phyloP scores from a whole-genome alignment of 2,329 filamentous ascomycete genomes.

The Corynespora cassiicola region DNA sequence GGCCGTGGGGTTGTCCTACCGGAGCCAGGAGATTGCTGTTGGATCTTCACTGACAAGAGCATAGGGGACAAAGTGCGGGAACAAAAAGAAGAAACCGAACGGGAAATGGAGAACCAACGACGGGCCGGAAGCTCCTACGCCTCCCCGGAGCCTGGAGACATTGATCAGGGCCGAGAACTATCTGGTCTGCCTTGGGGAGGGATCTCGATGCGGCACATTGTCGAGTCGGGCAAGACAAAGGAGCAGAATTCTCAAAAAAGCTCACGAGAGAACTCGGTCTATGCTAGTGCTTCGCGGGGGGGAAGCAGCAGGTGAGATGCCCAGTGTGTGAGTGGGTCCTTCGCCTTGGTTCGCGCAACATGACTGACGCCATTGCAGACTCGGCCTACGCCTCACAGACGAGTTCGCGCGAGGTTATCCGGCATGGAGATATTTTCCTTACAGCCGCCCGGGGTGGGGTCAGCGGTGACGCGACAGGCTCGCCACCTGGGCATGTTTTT shows the following conservation, averaged over 20 bases:
- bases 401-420: conserved; percentile 47
- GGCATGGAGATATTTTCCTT: conserved; percentile 35
- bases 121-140: conserved; percentile 70
- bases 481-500: neutral
- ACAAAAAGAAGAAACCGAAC: conserved; percentile 69
- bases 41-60: conserved; percentile 8
- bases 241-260: conserved; percentile 52
- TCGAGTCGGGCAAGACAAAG: conserved; percentile 52
- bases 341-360: conserved; percentile 15
- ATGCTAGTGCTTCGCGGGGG: conserved; percentile 45
- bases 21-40: too few species aligned
- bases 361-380: conserved; percentile 35
- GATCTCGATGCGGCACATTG: conserved; percentile 64
- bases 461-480: conserved; percentile 11
- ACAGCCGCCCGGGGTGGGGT: conserved; percentile 24
- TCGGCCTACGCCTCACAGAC: conserved; percentile 48
- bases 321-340: conserved; percentile 32
- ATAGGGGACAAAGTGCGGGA: conserved; percentile 74
- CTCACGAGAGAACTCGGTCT: conserved; percentile 47
- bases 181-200: conserved; percentile 77
- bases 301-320: conserved; percentile 48
- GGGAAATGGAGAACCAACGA: conserved; percentile 68
- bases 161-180: conserved; percentile 59
- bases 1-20: too few species aligned
- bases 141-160: conserved; percentile 64